Percentiles rank a stretch among this genome's conserved stretches.
Evolutionary conservation across 2,329 filamentous ascomycete genomes (phyloP).

Genomic region (Cladosporium sp.): DNA sequence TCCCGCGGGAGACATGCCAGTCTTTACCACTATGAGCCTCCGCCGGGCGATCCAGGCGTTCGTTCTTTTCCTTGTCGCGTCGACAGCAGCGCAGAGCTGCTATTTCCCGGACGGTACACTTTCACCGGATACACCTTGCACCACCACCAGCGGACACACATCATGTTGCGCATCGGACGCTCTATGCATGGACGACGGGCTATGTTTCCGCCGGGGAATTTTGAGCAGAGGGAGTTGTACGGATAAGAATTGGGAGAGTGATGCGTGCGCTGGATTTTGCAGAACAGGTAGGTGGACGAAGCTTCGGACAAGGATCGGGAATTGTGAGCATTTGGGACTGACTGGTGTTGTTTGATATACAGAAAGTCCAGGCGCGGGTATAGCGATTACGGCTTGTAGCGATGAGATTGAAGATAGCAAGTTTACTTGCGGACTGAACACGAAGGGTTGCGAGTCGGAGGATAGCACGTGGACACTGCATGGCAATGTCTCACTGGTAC

Average conservation of each 20-base stretch:
- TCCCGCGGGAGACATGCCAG: constrained; percentile 12
- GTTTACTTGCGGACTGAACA: constrained; percentile 36
- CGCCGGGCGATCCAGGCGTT: constrained; percentile 18
- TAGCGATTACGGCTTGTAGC: constrained; percentile 32
- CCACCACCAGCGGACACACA: constrained; percentile 1
- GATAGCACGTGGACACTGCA: constrained; percentile 31
- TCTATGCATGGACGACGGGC: constrained; percentile 36
- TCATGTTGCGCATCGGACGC: constrained; percentile 33
- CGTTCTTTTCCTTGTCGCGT: constrained; percentile 11
- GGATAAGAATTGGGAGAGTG: constrained; percentile 34
- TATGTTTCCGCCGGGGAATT: constrained; percentile 35
- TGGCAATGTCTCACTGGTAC: constrained; percentile 27
- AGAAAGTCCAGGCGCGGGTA: constrained; percentile 21
- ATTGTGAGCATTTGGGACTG: constrained; percentile 4
- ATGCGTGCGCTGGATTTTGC: constrained; percentile 34
- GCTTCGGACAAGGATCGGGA: not conserved
- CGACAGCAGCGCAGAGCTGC: constrained; percentile 17
- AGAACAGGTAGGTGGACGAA: constrained; percentile 29
- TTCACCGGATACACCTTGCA: constrained; percentile 16
- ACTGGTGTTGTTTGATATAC: not conserved
- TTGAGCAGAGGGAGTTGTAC: constrained; percentile 35
- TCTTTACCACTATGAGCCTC: constrained; percentile 19
- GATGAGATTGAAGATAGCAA: constrained; percentile 25
- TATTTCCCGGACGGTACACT: constrained; percentile 19
- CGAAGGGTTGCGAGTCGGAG: constrained; percentile 26